phyloP scores from a whole-genome alignment of 2,329 filamentous ascomycete genomes.

The Trichoderma pleuroti region DNA sequence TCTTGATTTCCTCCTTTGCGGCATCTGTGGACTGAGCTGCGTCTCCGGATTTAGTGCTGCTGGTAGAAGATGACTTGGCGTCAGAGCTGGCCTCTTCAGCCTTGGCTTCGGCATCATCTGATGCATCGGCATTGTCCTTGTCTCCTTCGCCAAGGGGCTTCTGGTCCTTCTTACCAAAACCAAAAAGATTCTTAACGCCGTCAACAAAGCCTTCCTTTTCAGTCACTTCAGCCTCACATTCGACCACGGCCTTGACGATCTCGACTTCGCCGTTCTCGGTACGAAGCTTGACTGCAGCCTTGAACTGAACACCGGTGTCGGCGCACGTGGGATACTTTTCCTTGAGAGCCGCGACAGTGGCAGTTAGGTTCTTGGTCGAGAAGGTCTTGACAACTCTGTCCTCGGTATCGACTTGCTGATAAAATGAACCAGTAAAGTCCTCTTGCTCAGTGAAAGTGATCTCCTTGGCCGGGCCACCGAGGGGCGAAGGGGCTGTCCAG shows the following conservation, averaged over 20 bases:
- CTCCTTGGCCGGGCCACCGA: conserved; percentile 76
- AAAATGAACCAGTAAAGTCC: conserved; percentile 77
- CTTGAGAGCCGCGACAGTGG: conserved; percentile 72
- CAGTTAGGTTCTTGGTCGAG: conserved; percentile 80
- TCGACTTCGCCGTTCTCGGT: conserved; percentile 75
- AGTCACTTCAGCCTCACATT: conserved; percentile 73
- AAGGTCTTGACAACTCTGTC: conserved; percentile 65
- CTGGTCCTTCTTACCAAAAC: conserved; percentile 86
- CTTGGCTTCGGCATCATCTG: conserved; percentile 38
- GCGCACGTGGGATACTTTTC: conserved; percentile 71
- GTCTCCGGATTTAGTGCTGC: conserved; percentile 39
- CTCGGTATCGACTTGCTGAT: conserved; percentile 61
- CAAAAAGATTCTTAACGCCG: conserved; percentile 93
- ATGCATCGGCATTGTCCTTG: conserved; percentile 41
- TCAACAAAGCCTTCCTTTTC: conserved; percentile 83
- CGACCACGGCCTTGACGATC: conserved; percentile 69
- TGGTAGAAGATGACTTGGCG: conserved; percentile 28
- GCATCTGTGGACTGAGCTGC: conserved; percentile 41
- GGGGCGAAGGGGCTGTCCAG: conserved; percentile 72
- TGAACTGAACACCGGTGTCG: conserved; percentile 73
- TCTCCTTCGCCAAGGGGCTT: conserved; percentile 67
- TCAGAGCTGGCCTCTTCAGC: conserved; percentile 40
- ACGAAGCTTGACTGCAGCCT: conserved; percentile 70
- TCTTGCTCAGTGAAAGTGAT: conserved; percentile 77
- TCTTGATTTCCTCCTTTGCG: conserved; percentile 54